A percentile compares a stretch with the other conserved stretches of the same genome.
These are phyloP conservation scores for Trapa incisa DNA, from an alignment of 345 rosid genomes.

Conservation along the genomic window DNA sequence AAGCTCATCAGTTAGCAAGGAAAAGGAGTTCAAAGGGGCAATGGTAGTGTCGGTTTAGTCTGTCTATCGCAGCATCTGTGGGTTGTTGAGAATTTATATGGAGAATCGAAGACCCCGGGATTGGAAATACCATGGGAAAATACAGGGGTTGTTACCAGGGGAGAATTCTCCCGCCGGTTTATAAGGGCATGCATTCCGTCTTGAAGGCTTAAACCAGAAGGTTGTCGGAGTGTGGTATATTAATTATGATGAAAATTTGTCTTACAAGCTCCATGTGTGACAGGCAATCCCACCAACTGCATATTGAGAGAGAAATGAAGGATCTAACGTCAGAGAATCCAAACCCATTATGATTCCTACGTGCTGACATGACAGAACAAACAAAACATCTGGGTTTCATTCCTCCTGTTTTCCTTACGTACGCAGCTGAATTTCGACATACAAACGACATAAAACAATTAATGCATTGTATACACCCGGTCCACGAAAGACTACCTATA, in stretches of 20 bases:
- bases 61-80: too few species aligned
- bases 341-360: neutral
- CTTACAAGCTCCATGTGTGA: too few species aligned
- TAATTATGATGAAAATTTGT: too few species aligned
- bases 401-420: neutral
- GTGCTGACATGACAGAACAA: neutral
- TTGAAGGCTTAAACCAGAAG: too few species aligned
- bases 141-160: neutral
- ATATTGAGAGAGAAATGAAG: too few species aligned
- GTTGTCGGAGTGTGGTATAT: too few species aligned
- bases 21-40: neutral
- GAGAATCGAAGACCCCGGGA: neutral
- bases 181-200: too few species aligned
- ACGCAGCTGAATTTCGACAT: neutral
- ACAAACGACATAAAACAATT: neutral
- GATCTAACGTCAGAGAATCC: neutral
- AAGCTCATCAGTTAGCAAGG: slow-evolving; percentile 7
- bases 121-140: neutral
- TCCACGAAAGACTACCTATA: neutral
- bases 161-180: too few species aligned
- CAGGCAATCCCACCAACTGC: too few species aligned
- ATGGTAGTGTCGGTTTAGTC: too few species aligned
- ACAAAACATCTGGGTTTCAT: neutral
- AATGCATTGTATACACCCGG: neutral
- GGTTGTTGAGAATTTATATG: neutral